Percentiles rank a stretch among this genome's conserved stretches.
Evolutionary conservation across 2,329 filamentous ascomycete species (phyloP).

Genomic region (Tolypocladium guangdongense): DNA sequence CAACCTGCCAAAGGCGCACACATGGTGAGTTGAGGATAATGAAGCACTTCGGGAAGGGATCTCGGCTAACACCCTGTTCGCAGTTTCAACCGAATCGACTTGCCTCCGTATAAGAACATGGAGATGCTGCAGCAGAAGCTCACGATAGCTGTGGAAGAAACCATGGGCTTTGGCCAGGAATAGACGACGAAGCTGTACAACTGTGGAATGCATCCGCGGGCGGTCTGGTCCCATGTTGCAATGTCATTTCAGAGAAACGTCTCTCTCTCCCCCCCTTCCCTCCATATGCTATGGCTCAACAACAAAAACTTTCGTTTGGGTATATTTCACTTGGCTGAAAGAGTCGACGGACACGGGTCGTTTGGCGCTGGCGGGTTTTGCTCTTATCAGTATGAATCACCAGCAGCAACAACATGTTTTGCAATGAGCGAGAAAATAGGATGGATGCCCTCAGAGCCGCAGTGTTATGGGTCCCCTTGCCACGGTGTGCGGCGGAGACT

Average conservation of each 20-base stretch:
- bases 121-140: constrained; percentile 82
- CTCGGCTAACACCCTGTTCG: background rate
- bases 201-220: background rate
- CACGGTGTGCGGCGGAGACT: too few relatives aligned
- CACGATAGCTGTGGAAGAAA: constrained; percentile 96
- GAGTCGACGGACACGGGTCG: constrained; percentile 17
- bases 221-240: background rate
- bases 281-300: constrained; percentile 2
- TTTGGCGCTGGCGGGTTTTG: constrained; percentile 19
- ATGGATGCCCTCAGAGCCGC: background rate
- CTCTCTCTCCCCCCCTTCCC: background rate
- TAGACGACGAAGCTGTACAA: constrained; percentile 32
- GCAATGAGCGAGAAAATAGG: background rate
- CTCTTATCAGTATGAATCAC: constrained; percentile 6
- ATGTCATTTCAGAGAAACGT: background rate
- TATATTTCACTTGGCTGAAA: constrained; percentile 19
- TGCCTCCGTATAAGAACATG: constrained; percentile 84
- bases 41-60: background rate
- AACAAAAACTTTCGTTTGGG: constrained; percentile 13
- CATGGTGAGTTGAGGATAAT: constrained; percentile 57
- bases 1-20: constrained; percentile 93
- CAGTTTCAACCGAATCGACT: constrained; percentile 93
- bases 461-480: background rate
- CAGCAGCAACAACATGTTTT: background rate
- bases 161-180: constrained; percentile 97